A percentile compares a stretch with the other conserved stretches of the same genome.
Evolutionary conservation across 768 basidiomycete species (phyloP).

Genomic region (Podaxis pistillaris): DNA sequence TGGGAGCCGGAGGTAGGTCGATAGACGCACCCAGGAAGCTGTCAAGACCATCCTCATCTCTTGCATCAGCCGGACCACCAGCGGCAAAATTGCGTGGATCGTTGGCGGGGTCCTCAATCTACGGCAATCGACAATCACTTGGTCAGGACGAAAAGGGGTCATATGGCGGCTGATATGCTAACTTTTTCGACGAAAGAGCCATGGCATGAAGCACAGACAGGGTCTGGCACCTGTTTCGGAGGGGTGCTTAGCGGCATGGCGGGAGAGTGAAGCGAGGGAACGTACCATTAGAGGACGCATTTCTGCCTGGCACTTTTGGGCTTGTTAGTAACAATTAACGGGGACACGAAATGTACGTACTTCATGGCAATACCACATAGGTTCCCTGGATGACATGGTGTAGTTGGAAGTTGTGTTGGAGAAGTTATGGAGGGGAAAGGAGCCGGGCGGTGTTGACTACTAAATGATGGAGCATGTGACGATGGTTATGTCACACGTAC

Average conservation of each 20-base stretch:
- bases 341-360: slow-evolving; percentile 31
- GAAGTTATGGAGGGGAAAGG: slow-evolving; percentile 4
- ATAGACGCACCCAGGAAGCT: slow-evolving; percentile 46
- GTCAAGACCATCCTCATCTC: slow-evolving; percentile 35
- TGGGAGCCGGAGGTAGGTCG: slow-evolving; percentile 5
- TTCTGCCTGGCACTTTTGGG: slow-evolving; percentile 75
- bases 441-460: background rate
- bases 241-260: slow-evolving; percentile 1
- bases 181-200: slow-evolving; percentile 85
- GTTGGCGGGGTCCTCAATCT: slow-evolving; percentile 76
- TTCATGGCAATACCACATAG: slow-evolving; percentile 80
- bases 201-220: slow-evolving; percentile 79
- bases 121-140: slow-evolving; percentile 12
- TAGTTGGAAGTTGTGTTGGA: slow-evolving; percentile 14
- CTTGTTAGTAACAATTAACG: slow-evolving; percentile 11
- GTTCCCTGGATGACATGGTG: slow-evolving; percentile 67
- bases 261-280: slow-evolving; percentile 7
- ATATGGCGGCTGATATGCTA: background rate
- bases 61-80: slow-evolving; percentile 22
- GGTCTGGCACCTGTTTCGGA: slow-evolving; percentile 64
- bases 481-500: slow-evolving; percentile 47
- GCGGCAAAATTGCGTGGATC: slow-evolving; percentile 69
- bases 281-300: slow-evolving; percentile 85
- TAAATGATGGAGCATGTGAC: slow-evolving; percentile 8
- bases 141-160: slow-evolving; percentile 15